A percentile compares a stretch with the other conserved stretches of the same genome.
Conservation (phyloP, 2,329 filamentous ascomycete species). For the Knoxdaviesia capensis region DNA sequence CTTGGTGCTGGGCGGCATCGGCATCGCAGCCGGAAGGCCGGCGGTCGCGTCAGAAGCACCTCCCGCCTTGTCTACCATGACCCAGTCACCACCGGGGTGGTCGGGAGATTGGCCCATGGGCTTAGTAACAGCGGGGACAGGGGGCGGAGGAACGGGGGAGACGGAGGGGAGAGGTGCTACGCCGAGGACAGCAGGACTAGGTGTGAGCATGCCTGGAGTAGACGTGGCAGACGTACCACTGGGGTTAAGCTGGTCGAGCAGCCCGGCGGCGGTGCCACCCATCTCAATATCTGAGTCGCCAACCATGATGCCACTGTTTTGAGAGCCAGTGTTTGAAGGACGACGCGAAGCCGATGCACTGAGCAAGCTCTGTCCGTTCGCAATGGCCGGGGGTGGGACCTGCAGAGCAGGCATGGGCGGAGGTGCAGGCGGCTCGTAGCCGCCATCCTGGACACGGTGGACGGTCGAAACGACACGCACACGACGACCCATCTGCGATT, state of each 20-base stretch:
- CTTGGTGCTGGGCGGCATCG: not conserved
- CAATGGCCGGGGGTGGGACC: constrained; percentile 7
- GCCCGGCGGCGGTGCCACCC: constrained; percentile 40
- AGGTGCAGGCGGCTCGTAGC: constrained; percentile 42
- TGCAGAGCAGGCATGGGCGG: constrained; percentile 16
- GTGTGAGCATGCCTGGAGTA: constrained; percentile 26
- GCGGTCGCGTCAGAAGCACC: constrained; percentile 18
- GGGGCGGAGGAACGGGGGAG: too few relatives aligned
- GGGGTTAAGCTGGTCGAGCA: constrained; percentile 50
- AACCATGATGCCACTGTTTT: constrained; percentile 32
- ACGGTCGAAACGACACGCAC: constrained; percentile 34
- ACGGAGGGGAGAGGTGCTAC: too few relatives aligned
- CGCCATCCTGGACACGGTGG: constrained; percentile 58
- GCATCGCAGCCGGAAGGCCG: not conserved
- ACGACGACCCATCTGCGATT: too few relatives aligned
- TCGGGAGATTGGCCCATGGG: constrained; percentile 7
- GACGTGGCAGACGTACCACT: constrained; percentile 33
- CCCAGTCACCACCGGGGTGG: constrained; percentile 49
- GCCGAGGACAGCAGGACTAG: too few relatives aligned
- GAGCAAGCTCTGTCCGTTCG: constrained; percentile 10
- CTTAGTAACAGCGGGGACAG: too few relatives aligned
- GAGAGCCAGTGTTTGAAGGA: constrained; percentile 32
- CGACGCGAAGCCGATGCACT: constrained; percentile 20
- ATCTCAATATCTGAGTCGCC: constrained; percentile 45
- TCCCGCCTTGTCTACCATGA: constrained; percentile 48